Base-by-base conservation (phyloP, 192 early-diverging fungal species). In the Backusella westeae region DNA sequence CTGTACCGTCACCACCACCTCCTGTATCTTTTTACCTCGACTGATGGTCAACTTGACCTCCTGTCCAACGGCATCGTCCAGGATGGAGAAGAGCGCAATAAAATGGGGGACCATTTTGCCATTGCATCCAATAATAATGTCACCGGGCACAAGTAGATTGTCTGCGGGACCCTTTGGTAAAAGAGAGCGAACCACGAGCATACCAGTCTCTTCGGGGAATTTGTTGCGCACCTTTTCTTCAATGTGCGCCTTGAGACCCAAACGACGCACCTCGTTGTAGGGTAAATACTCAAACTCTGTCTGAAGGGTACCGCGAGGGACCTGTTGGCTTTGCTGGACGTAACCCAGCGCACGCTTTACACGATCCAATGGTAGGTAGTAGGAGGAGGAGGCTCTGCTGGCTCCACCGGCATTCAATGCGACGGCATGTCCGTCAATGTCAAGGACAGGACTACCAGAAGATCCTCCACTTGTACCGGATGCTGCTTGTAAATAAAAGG, bases 401-500 rank as follows among this genome's bases (percentile, higher is more conserved):
- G 88, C 85, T 6, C 93, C 92, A 59, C 93, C 94, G 21, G 89
- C 86, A 66, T 94, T 91, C 17, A 95, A 76, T 7, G 87, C 94
- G 3, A 95, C 89, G 1, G 94, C 94, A 71, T 90, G 78, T 4
- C 94, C 94, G 10, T 91, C 85, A 46, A 94, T 90, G 65, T 94
- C 90, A 39, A 95, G 83, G 10, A 95, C 92, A 5, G 94, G 93
- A 74, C 88, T 90, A 41, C 94, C 94, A 6, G 91, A 92, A 35
- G 91, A 91, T 14, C 94, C 94, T 67, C 92, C 93, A 73, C 89
- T 93, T 9, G 90, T 90, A 8, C 88, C 86, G 7, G 94, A 90
- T 0, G 92, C 89, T 0, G 93, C 91, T 81, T 93, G 91, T 23
- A 93, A 79, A 80, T 94, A 95, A 81, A 95, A 95, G 1, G 93